These are phyloP conservation scores for Candida sp. DNA, from an alignment of 1,139 yeast species.

Conservation along the genomic window DNA sequence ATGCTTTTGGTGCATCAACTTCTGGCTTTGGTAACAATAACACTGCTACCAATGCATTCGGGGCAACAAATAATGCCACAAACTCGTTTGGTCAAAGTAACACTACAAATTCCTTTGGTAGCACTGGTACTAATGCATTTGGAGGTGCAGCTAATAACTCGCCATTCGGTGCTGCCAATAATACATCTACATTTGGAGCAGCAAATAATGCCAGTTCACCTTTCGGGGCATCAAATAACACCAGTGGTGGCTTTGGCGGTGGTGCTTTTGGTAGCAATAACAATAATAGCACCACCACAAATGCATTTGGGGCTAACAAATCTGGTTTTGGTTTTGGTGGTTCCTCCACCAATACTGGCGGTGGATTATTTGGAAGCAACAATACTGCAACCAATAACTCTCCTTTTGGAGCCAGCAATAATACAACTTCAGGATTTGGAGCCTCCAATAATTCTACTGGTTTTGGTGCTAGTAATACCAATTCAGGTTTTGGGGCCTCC, in stretches of 20 bases:
- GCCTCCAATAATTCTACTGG: constrained; percentile 9
- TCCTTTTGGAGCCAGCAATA: constrained; percentile 2
- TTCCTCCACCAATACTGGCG: constrained; percentile 7
- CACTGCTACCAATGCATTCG: constrained; percentile 15
- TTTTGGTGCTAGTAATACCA: constrained; percentile 8
- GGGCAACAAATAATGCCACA: constrained; percentile 9
- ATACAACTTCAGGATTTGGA: constrained; percentile 2
- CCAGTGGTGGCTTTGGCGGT: constrained; percentile 10
- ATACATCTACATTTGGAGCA: constrained; percentile 8
- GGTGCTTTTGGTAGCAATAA: constrained; percentile 15
- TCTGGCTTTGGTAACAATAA: constrained; percentile 15
- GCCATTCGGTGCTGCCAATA: constrained; percentile 7
- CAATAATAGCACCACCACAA: constrained; percentile 6
- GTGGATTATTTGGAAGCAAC: constrained; percentile 10
- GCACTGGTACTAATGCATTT: constrained; percentile 7
- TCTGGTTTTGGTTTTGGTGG: constrained; percentile 9
- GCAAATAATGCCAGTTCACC: constrained; percentile 7
- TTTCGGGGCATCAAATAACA: constrained; percentile 12
- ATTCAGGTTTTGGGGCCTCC: constrained; percentile 14
- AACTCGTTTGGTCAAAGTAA: constrained; percentile 13
- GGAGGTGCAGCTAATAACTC: constrained; percentile 2
- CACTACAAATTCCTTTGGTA: constrained; percentile 10
- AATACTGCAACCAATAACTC: constrained; percentile 13
- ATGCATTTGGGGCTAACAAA: constrained; percentile 17
- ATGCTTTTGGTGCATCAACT: constrained; percentile 18